A percentile compares a stretch with the other conserved stretches of the same genome.
These are phyloP conservation scores for Symbiotaphrina buchneri DNA, from an alignment of 495 filamentous ascomycete genomes.

Conservation along the genomic window DNA sequence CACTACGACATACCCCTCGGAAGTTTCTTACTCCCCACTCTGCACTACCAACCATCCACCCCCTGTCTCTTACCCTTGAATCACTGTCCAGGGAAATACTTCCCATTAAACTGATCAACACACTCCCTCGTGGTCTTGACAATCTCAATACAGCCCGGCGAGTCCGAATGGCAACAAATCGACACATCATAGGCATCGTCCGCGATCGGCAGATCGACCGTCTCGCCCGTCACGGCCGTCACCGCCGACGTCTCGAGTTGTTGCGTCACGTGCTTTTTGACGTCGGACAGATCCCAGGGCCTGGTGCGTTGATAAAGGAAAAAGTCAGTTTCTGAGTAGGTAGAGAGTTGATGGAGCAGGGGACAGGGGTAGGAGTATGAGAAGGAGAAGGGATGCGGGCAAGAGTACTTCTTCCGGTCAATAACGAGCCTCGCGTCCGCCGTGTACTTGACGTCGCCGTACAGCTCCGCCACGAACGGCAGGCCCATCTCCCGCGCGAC, in stretches of 20 bases:
- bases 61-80: no score
- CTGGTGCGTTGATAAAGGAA: no score
- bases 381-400: no score
- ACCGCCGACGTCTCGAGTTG: conserved; percentile 22
- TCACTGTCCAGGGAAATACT: no score
- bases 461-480: conserved; percentile 32
- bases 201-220: conserved; percentile 20
- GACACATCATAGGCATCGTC: conserved; percentile 22
- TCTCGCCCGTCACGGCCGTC: conserved; percentile 20
- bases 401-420: conserved; percentile 27
- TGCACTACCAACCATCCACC: no score
- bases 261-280: conserved; percentile 20
- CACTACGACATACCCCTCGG: no score
- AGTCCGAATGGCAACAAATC: conserved; percentile 33
- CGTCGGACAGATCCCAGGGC: conserved; percentile 21
- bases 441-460: conserved; percentile 34
- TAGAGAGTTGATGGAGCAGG: no score
- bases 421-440: conserved; percentile 24
- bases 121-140: conserved; percentile 21
- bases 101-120: no score
- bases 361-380: no score
- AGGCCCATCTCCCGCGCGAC: conserved; percentile 26
- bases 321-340: no score
- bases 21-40: no score
- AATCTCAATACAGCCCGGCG: conserved; percentile 25